Percentiles rank a stretch among this genome's conserved stretches.
phyloP scores from a whole-genome alignment of 768 basidiomycete species.

The Phaeolepiota aurea region DNA sequence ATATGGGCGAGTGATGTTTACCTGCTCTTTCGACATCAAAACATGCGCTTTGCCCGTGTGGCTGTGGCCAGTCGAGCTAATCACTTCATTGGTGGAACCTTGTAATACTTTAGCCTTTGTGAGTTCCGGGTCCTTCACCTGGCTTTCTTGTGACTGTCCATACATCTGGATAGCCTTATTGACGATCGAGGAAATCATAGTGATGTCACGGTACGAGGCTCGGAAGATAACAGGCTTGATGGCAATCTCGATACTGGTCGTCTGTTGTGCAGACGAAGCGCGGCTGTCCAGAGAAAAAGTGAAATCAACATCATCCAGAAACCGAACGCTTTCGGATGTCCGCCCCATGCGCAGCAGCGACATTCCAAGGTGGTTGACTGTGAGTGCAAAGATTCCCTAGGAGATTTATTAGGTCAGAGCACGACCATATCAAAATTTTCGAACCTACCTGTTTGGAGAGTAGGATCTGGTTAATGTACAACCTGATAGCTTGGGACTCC shows the following conservation, averaged over 20 bases:
- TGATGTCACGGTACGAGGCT: slow-evolving; percentile 93
- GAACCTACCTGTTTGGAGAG: slow-evolving; percentile 78
- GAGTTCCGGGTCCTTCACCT: background rate
- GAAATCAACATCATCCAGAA: slow-evolving; percentile 88
- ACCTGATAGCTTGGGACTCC: slow-evolving; percentile 78
- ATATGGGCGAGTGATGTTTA: slow-evolving; percentile 19
- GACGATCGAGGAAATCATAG: slow-evolving; percentile 77
- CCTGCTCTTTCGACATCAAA: slow-evolving; percentile 74
- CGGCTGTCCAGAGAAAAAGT: slow-evolving; percentile 84
- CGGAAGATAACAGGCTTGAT: slow-evolving; percentile 83
- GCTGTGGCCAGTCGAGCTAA: slow-evolving; percentile 5
- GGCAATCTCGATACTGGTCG: slow-evolving; percentile 77
- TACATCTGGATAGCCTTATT: slow-evolving; percentile 86
- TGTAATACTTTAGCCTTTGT: background rate
- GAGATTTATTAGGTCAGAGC: background rate
- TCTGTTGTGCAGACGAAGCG: slow-evolving; percentile 58
- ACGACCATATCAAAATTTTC: background rate
- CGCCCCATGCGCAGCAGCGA: slow-evolving; percentile 85
- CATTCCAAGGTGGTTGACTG: slow-evolving; percentile 82
- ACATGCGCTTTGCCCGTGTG: slow-evolving; percentile 32
- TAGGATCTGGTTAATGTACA: slow-evolving; percentile 78
- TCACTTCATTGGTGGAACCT: background rate
- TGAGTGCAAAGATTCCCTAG: slow-evolving; percentile 77
- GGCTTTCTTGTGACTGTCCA: slow-evolving; percentile 25
- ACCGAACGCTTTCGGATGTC: slow-evolving; percentile 74